Evolutionary conservation across 257 asterid species (phyloP), one percentile per base, ranked within the genome.

Genomic region (Nicotiana otophora): DNA sequence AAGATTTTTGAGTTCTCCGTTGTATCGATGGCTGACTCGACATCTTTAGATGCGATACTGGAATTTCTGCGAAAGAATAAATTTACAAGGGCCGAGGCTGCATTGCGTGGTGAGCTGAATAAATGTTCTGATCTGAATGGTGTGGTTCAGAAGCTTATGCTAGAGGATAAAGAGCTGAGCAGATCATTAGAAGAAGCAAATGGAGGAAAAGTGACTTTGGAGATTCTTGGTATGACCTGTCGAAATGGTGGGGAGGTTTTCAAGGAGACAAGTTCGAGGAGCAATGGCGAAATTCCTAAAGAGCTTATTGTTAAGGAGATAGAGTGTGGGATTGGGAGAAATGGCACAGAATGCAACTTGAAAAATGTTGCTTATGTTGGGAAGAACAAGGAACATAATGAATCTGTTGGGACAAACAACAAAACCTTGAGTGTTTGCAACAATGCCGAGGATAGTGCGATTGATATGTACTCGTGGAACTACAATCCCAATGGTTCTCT

Each of bases 221-320:
- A 58, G 77, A 78, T 55, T 79, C 79, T 28, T 15, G 67, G 84
- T 15, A 61, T 26, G 78, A 12, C 36, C 19, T 12, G 34, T 83
- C 62, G 46, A 34, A 78, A 20, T 42, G 80, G 53, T 54, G 77
- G 36, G 55, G 51, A 39, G 36, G 78, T 63, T 54, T 10, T 23
- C 42, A 80, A 62, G 77, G 77, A 80, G 34, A 70, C 87, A n/a
- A 55, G 87, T 84, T 86, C 62, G 10, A 65, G 53, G 69, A 63
- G 65, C 61, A 78, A 77, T 33, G 80, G 34, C n/a, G 87, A 70
- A 57, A 75, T 66, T 48, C 79, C 86, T 5, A 84, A 84, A 82
- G 87, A 84, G 82, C 82, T 84, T n/a, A 84, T 84, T 3, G 51
- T 81, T 42, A 84, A 81, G 26, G 87, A 84, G 77, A 81, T 84